A percentile compares a stretch with the other conserved stretches of the same genome.
phyloP scores from a whole-genome alignment of 495 filamentous ascomycete species.

The Cladorrhinum samala region DNA sequence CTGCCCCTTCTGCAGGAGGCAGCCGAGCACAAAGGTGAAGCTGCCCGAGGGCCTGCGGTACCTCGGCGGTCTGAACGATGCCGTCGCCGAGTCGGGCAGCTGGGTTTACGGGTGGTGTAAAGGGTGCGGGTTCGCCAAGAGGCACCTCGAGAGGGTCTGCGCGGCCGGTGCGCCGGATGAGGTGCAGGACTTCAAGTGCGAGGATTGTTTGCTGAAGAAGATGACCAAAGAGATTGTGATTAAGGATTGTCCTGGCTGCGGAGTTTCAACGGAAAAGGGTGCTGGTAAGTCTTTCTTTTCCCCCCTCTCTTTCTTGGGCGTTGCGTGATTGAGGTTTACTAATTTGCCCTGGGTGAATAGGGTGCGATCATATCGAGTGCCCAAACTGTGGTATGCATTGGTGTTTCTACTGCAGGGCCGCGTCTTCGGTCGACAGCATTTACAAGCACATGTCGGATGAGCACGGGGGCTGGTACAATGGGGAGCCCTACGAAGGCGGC shows the following conservation, averaged over 20 bases:
- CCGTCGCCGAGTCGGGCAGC: constrained; percentile 26
- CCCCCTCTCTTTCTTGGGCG: not conserved
- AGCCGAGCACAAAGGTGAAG: constrained; percentile 21
- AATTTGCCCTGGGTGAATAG: too few relatives aligned
- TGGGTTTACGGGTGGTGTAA: constrained; percentile 41
- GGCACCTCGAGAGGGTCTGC: constrained; percentile 18
- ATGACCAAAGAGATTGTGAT: not conserved
- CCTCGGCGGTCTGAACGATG: constrained; percentile 17
- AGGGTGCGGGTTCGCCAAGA: constrained; percentile 29
- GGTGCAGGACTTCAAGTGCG: constrained; percentile 10
- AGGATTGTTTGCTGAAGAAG: constrained; percentile 4
- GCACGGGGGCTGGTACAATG: constrained; percentile 9
- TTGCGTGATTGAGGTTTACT: too few relatives aligned
- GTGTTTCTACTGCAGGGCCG: constrained; percentile 11
- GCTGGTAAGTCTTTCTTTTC: not conserved
- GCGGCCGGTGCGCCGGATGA: constrained; percentile 2
- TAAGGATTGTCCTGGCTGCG: constrained; percentile 14
- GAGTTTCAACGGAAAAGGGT: constrained; percentile 9
- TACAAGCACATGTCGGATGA: constrained; percentile 10
- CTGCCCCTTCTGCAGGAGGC: constrained; percentile 41
- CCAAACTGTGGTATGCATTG: constrained; percentile 9
- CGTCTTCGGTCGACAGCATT: not conserved
- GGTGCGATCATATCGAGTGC: constrained; percentile 16
- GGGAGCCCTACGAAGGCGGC: not conserved
- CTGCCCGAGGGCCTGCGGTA: constrained; percentile 15